phyloP scores from a whole-genome alignment of 331 rosid genomes.

The Pyrus hybrid region DNA sequence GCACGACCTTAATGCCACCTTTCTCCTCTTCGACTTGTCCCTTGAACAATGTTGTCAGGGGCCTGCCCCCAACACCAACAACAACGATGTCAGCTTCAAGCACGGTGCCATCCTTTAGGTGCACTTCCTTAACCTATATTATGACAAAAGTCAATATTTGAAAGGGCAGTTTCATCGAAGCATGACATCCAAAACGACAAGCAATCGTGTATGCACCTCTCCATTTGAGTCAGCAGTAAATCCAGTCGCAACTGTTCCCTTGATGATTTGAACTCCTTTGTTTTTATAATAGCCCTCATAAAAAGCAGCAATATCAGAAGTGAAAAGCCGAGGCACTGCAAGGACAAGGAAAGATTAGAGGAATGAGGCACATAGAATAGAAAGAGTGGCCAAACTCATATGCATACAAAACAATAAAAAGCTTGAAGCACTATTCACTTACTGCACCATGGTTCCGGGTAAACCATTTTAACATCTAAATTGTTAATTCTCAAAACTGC shows the following conservation, averaged over 20 bases:
- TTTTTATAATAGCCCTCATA: slow-evolving; percentile 76
- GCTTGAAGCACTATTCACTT: slow-evolving; percentile 35
- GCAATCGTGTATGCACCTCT: slow-evolving; percentile 43
- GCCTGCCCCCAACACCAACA: slow-evolving; percentile 91
- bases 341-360: slow-evolving; percentile 2
- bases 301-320: slow-evolving; percentile 75
- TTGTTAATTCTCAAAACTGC: slow-evolving; percentile 77
- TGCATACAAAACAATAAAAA: neutral
- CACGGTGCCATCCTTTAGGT: slow-evolving; percentile 76
- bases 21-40: slow-evolving; percentile 87
- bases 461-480: slow-evolving; percentile 81
- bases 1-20: slow-evolving; percentile 77
- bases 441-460: slow-evolving; percentile 99
- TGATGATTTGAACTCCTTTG: slow-evolving; percentile 66
- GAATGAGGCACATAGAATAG: neutral
- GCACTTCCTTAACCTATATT: slow-evolving; percentile 74
- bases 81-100: slow-evolving; percentile 84
- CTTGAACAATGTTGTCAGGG: slow-evolving; percentile 61
- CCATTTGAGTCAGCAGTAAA: slow-evolving; percentile 55
- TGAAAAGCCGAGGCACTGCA: slow-evolving; percentile 93
- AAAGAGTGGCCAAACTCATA: neutral
- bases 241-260: slow-evolving; percentile 87
- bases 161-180: neutral
- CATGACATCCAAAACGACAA: neutral
- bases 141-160: neutral